Evolutionary conservation across 805 yeast species (phyloP).

Genomic region (Saccharomyces mikatae): DNA sequence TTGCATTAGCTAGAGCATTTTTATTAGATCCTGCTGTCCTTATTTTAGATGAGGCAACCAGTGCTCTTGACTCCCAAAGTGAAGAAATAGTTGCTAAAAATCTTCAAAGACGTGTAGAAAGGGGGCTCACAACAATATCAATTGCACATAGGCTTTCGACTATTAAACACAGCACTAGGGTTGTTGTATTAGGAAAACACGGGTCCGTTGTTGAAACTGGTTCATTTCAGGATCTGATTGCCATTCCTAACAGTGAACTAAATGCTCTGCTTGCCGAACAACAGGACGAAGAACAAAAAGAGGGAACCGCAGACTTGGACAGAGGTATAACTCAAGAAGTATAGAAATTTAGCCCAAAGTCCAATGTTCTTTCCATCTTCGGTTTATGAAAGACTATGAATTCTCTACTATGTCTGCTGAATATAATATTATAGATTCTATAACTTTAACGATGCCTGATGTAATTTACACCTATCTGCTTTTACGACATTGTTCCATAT

Average conservation of each 20-base stretch:
- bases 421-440: not conserved
- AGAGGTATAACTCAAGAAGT: not conserved
- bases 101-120: constrained; percentile 43
- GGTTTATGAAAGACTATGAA: not conserved
- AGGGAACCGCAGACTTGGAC: not conserved
- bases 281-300: constrained; percentile 4
- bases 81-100: constrained; percentile 80
- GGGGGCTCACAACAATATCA: constrained; percentile 68
- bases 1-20: constrained; percentile 84
- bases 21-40: constrained; percentile 71
- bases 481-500: not conserved
- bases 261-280: constrained; percentile 31
- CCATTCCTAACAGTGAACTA: constrained; percentile 31
- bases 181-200: constrained; percentile 66
- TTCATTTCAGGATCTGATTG: constrained; percentile 43
- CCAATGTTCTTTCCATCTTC: not conserved
- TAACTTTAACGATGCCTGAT: not conserved
- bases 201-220: constrained; percentile 75
- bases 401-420: not conserved
- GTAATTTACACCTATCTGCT: not conserved
- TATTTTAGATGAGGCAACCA: constrained; percentile 88
- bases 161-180: constrained; percentile 70
- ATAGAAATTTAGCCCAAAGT: not conserved
- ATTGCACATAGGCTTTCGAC: constrained; percentile 91
- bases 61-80: constrained; percentile 83